Percentiles rank a stretch among this genome's conserved stretches.
Conservation (phyloP, 257 asterid species). For the Craterostigma plantagineum region DNA sequence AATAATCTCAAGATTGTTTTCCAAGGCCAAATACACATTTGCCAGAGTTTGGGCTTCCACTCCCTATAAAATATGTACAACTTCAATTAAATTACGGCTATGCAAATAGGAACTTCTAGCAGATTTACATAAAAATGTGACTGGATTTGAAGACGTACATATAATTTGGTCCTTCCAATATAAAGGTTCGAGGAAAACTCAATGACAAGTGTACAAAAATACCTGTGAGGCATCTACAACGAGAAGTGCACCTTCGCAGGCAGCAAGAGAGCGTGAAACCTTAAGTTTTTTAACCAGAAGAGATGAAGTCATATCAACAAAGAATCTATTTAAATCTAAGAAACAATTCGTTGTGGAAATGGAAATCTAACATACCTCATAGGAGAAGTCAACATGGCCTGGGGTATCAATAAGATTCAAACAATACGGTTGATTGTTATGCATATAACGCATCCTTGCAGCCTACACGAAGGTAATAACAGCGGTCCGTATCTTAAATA, state of each 20-base stretch:
- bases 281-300: conserved; percentile 14
- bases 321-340: background rate
- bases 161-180: too few relatives aligned
- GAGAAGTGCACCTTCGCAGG: conserved; percentile 98
- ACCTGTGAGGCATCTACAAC: conserved; percentile 99
- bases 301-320: conserved; percentile 4
- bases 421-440: conserved; percentile 60
- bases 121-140: background rate
- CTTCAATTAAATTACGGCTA: conserved; percentile 2
- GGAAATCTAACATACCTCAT: conserved; percentile 47
- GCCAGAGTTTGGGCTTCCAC: conserved; percentile 99
- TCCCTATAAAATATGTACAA: conserved; percentile 38
- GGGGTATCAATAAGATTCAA: conserved; percentile 97
- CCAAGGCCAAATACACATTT: conserved; percentile 93
- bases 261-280: conserved; percentile 99
- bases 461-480: conserved; percentile 31
- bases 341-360: background rate
- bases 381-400: conserved; percentile 99
- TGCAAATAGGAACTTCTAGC: conserved; percentile 5
- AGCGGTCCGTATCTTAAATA: conserved; percentile 6
- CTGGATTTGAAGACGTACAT: too few relatives aligned
- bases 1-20: conserved; percentile 91
- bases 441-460: conserved; percentile 82
- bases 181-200: too few relatives aligned
- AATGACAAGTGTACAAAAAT: conserved; percentile 8